Evolutionary conservation across 106 monocot species (phyloP).

Genomic region (Gastrodia elata): DNA sequence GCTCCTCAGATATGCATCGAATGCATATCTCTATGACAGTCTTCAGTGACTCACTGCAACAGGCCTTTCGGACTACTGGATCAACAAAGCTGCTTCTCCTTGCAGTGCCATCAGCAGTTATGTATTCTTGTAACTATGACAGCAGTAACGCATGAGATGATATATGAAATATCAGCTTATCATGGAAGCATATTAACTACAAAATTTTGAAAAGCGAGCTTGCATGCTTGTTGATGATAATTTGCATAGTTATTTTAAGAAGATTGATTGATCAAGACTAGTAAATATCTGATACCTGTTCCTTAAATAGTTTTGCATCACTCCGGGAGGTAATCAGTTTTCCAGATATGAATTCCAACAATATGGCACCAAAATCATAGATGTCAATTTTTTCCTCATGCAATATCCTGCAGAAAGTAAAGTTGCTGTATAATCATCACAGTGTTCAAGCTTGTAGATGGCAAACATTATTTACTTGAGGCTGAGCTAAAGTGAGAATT

Average conservation of each 20-base stretch:
- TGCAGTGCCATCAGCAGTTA: conserved; percentile 34
- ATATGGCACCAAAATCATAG: conserved; percentile 84
- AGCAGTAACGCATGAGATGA: background rate
- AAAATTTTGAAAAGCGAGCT: background rate
- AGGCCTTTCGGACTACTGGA: conserved; percentile 31
- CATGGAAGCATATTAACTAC: background rate
- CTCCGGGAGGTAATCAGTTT: conserved; percentile 30
- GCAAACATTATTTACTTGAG: background rate
- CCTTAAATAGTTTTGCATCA: conserved; percentile 43
- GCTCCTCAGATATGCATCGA: conserved; percentile 63
- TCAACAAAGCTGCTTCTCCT: conserved; percentile 46
- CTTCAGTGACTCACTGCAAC: conserved; percentile 65
- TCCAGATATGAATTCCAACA: conserved; percentile 79
- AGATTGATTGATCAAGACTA: background rate
- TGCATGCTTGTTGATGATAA: background rate
- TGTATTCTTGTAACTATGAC: conserved; percentile 47
- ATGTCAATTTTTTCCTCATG: conserved; percentile 77
- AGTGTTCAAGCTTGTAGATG: background rate
- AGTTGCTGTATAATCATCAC: background rate
- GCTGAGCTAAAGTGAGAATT: too few species aligned
- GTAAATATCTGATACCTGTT: conserved; percentile 38
- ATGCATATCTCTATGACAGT: conserved; percentile 79
- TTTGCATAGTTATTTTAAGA: background rate
- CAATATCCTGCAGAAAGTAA: conserved; percentile 27
- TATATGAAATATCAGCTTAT: background rate